A percentile compares a stretch with the other conserved stretches of the same genome.
phyloP scores from a whole-genome alignment of 2,329 filamentous ascomycete species.

The Fusarium sp. region DNA sequence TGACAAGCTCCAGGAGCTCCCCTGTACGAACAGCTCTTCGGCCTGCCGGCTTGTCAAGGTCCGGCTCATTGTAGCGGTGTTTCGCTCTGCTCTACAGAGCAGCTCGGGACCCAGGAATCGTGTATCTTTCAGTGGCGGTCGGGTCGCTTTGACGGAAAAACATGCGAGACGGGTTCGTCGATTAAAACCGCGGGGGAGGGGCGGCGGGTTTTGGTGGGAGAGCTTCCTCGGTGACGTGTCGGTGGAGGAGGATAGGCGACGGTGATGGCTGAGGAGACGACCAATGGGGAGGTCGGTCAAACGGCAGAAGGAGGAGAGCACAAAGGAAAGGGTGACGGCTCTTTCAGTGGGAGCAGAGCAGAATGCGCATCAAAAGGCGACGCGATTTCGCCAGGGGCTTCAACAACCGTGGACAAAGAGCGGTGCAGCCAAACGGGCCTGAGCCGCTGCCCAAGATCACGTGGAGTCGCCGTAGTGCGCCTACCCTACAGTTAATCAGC shows the following conservation, averaged over 20 bases:
- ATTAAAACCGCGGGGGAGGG: conserved; percentile 39
- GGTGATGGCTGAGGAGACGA: neutral
- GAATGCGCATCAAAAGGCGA: conserved; percentile 26
- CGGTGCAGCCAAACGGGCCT: neutral
- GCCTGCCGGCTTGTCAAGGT: conserved; percentile 68
- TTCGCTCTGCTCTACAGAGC: conserved; percentile 31
- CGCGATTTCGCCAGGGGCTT: conserved; percentile 34
- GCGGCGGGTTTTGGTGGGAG: conserved; percentile 34
- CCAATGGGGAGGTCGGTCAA: conserved; percentile 15
- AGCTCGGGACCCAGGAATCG: conserved; percentile 1
- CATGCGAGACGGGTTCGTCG: conserved; percentile 29
- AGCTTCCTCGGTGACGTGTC: conserved; percentile 39
- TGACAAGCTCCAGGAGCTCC: conserved; percentile 10
- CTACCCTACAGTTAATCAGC: neutral
- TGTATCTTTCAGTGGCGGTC: neutral
- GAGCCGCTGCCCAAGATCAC: neutral
- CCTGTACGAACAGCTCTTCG: conserved; percentile 80
- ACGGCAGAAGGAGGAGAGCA: conserved; percentile 14
- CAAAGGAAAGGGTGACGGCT: conserved; percentile 31
- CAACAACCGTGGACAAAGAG: conserved; percentile 24
- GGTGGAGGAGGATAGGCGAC: conserved; percentile 22
- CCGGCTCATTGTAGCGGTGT: conserved; percentile 37
- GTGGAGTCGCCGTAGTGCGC: neutral
- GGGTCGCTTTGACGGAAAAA: conserved; percentile 3
- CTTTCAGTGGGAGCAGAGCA: neutral